Base-by-base conservation (phyloP, 2,329 filamentous ascomycete genomes). In the Aspergillus piperis region DNA sequence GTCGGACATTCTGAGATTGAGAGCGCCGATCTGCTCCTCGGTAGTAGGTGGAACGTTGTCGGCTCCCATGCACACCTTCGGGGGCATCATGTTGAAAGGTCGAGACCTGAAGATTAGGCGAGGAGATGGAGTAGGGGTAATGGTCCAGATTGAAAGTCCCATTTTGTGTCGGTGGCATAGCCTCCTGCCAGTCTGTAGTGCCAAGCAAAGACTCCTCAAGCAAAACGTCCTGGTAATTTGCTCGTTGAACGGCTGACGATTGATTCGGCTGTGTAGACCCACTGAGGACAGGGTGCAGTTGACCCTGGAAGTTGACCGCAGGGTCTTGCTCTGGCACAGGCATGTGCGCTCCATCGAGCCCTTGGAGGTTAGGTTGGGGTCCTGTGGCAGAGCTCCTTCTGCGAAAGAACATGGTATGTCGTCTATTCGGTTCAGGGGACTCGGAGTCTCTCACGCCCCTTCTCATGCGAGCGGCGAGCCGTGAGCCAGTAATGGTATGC, bases 61-160 rank as follows among this genome's bases (percentile, higher is more conserved):
- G 68, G 51, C 56, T 42, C n/a, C 61, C 32, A 39, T 44, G 60
- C 6, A 69, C 61, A 13, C 66, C 60, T 6, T 70, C 65, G 27
- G 64, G 64, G 23, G 60, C 57, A n/a, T 66, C 54, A 27, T 65
- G 27, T 66, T 66, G 63, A 17, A 66, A 63, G 11, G 67, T 59
- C 6, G 65, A 61, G 21, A 65, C 66, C 23, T 71, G 71, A 32
- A 75, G 70, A 19, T 75, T 72, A 23, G 73, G 73, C 6, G 73
- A 74, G 19, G 72, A 75, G 21, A 73, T 58, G 21, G 72, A 73
- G 58, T 70, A 75, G 10, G 70, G 68, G 25, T 72, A 66, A 52
- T 71, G 70, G 44, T 64, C 64, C 47, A 61, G 25, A 27, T 30
- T 50, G 47, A 50, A 50, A 61, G 19, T 48, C 50, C n/a, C 44